Percentiles rank a stretch among this genome's conserved stretches.
These are phyloP conservation scores for Aechmea fasciata DNA, from an alignment of 176 grass and related monocot species.

Conservation along the genomic window DNA sequence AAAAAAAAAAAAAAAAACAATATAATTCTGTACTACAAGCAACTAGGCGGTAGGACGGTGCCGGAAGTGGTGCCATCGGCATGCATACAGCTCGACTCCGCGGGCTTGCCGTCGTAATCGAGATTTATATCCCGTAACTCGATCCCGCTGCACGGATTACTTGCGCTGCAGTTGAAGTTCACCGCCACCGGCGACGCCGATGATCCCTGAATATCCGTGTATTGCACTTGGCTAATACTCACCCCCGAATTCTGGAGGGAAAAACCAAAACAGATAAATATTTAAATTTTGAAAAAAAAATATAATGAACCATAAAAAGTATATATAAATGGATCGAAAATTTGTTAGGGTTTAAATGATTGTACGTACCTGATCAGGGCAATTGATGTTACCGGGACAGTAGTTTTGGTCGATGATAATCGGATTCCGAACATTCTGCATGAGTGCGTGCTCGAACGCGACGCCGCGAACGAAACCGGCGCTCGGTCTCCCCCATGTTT, in stretches of 20 bases:
- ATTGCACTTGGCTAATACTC: constrained; percentile 26
- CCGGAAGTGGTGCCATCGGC: constrained; percentile 16
- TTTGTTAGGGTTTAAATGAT: neutral
- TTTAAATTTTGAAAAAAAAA: neutral
- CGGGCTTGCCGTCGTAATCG: constrained; percentile 9
- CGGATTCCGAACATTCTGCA: constrained; percentile 42
- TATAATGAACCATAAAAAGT: neutral
- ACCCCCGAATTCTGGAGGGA: constrained; percentile 22
- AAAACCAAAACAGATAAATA: neutral
- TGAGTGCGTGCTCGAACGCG: constrained; percentile 33
- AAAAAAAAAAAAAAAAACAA: too few relatives aligned
- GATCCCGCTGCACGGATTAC: constrained; percentile 30
- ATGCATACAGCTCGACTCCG: constrained; percentile 19
- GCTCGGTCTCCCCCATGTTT: constrained; percentile 40
- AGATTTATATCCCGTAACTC: constrained; percentile 25
- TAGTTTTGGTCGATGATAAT: constrained; percentile 60
- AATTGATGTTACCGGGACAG: constrained; percentile 37
- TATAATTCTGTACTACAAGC: constrained; percentile 25
- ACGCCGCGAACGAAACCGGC: constrained; percentile 31
- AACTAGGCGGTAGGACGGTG: constrained; percentile 27
- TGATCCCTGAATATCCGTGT: constrained; percentile 27
- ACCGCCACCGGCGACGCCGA: constrained; percentile 37
- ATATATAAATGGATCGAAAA: too few relatives aligned
- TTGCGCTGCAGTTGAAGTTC: constrained; percentile 27
- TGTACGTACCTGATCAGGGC: constrained; percentile 38